Conservation (phyloP, 1,139 yeast genomes). For the Hyphopichia khmerensis region DNA sequence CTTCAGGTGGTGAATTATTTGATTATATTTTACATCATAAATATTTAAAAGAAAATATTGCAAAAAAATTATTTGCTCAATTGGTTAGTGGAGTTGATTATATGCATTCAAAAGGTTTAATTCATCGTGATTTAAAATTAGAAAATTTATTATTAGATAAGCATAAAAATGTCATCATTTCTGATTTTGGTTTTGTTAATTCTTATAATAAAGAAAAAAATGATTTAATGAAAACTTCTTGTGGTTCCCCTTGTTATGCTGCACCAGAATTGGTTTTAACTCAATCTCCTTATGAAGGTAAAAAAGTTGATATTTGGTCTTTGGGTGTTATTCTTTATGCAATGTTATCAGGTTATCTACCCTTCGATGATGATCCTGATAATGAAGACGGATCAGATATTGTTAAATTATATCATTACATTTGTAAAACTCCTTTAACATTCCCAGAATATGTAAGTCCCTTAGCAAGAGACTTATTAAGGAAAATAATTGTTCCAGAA, state of each 20-base stretch:
- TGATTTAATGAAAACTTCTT: constrained; percentile 90
- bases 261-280: constrained; percentile 96
- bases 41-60: constrained; percentile 79
- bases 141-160: constrained; percentile 73
- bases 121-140: constrained; percentile 77
- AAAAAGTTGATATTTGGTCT: constrained; percentile 96
- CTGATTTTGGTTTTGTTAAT: constrained; percentile 92
- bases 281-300: constrained; percentile 85
- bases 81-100: constrained; percentile 91
- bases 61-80: constrained; percentile 89
- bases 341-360: constrained; percentile 95
- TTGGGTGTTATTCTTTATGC: constrained; percentile 94
- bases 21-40: constrained; percentile 88
- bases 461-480: constrained; percentile 82
- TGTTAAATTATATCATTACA: constrained; percentile 85
- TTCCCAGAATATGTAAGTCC: constrained; percentile 95
- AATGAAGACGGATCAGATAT: constrained; percentile 97
- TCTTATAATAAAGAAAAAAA: constrained; percentile 63
- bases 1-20: constrained; percentile 95
- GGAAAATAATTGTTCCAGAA: constrained; percentile 82
- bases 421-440: constrained; percentile 85
- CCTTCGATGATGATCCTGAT: constrained; percentile 96
- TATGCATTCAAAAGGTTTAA: constrained; percentile 79
- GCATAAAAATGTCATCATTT: constrained; percentile 74
- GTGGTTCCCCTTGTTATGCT: constrained; percentile 98